Conservation (phyloP, 805 yeast species). For the Wickerhamomyces bovis region DNA sequence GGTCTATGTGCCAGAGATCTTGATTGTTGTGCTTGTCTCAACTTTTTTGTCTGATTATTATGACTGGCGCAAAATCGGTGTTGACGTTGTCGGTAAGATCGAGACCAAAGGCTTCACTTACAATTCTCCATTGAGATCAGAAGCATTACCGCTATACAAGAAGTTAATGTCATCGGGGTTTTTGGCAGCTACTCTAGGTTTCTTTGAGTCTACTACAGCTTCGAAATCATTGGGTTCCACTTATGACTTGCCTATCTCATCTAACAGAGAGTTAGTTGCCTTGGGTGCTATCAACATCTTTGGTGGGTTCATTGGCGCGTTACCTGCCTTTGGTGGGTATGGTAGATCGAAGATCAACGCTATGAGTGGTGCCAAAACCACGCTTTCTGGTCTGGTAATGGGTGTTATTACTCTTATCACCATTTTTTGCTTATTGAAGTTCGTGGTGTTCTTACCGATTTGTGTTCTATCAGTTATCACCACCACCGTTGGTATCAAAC, state of each 20-base stretch:
- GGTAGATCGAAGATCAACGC: conserved; percentile 90
- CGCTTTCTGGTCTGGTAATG: conserved; percentile 77
- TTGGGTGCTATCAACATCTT: conserved; percentile 66
- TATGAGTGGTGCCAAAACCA: conserved; percentile 81
- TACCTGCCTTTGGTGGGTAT: conserved; percentile 95
- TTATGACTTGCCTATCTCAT: conserved; percentile 66
- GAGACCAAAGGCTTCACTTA: conserved; percentile 43
- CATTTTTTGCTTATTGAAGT: conserved; percentile 51
- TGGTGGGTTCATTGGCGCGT: conserved; percentile 50
- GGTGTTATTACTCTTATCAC: conserved; percentile 69
- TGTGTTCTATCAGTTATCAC: conserved; percentile 79
- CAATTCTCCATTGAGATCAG: conserved; percentile 50
- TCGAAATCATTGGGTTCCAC: conserved; percentile 76
- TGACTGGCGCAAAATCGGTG: conserved; percentile 49
- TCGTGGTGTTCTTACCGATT: conserved; percentile 67
- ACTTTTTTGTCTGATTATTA: conserved; percentile 49
- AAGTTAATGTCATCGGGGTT: conserved; percentile 63
- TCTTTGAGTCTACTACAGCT: conserved; percentile 91
- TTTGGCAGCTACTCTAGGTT: conserved; percentile 78
- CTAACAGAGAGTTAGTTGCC: conserved; percentile 89
- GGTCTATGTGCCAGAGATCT: conserved; percentile 78
- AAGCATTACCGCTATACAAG: conserved; percentile 42
- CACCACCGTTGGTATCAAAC: conserved; percentile 66
- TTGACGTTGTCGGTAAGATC: conserved; percentile 67
- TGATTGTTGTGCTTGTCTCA: conserved; percentile 55